phyloP scores from a whole-genome alignment of 2,329 filamentous ascomycete species.

The Xylaria sp. region DNA sequence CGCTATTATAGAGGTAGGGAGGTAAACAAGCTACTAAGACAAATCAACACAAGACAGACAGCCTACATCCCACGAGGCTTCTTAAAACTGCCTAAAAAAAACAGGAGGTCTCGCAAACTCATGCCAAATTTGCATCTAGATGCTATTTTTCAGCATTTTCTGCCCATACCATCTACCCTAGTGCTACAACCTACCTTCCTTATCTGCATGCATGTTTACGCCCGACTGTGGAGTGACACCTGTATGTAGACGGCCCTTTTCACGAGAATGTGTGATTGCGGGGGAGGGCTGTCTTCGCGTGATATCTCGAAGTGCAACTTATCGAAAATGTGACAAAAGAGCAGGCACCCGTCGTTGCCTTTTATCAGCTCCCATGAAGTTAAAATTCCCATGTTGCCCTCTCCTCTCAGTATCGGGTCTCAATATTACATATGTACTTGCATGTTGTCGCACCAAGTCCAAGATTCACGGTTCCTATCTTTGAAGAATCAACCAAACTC shows the following conservation, averaged over 20 bases:
- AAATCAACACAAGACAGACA: not conserved
- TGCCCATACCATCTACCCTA: slow-evolving; percentile 1
- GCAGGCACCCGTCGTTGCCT: not conserved
- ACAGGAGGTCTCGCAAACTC: not conserved
- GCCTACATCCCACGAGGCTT: not conserved
- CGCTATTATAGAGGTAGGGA: too few species aligned
- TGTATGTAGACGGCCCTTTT: slow-evolving; percentile 2
- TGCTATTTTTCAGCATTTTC: not conserved
- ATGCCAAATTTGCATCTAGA: not conserved
- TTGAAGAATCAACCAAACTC: not conserved
- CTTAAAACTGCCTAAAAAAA: not conserved
- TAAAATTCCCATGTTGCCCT: not conserved
- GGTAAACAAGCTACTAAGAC: not conserved
- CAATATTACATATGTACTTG: not conserved
- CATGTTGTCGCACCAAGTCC: not conserved
- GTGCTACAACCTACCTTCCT: too few species aligned
- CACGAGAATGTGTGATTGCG: not conserved
- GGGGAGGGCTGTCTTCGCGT: slow-evolving; percentile 13
- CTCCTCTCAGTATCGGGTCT: not conserved
- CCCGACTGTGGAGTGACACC: slow-evolving; percentile 9
- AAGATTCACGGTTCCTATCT: not conserved
- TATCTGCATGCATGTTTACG: slow-evolving; percentile 10
- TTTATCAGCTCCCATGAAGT: not conserved
- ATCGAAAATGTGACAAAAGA: slow-evolving; percentile 8
- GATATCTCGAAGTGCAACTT: slow-evolving; percentile 16